phyloP scores from a whole-genome alignment of 345 rosid genomes.

The Euphorbia pulcherrima region DNA sequence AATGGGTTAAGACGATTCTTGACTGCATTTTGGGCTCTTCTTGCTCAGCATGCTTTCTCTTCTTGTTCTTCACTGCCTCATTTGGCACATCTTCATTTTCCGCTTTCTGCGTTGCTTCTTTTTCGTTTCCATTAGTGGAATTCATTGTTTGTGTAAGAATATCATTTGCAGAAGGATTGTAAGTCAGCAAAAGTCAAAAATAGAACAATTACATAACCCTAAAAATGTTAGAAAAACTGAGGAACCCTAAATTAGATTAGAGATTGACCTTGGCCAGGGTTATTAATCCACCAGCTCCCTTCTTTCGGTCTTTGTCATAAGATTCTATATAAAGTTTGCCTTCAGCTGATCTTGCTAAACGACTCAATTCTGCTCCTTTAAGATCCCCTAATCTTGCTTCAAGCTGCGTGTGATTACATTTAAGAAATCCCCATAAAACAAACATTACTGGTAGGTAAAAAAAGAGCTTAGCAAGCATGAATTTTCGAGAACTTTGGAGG shows the following conservation, averaged over 20 bases:
- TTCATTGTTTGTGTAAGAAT: conserved; percentile 43
- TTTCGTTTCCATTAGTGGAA: conserved; percentile 27
- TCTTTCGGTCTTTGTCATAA: conserved; percentile 77
- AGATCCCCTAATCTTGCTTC: conserved; percentile 75
- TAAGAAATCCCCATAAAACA: not conserved
- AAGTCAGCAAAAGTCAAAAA: conserved; percentile 41
- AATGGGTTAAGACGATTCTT: no score
- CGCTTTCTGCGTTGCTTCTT: no score
- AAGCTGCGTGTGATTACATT: conserved; percentile 40
- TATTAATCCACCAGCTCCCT: conserved; percentile 60
- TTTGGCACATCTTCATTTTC: conserved; percentile 33
- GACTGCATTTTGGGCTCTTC: conserved; percentile 23
- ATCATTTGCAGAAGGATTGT: conserved; percentile 73
- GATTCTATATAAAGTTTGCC: conserved; percentile 87
- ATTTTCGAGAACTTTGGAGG: conserved; percentile 7
- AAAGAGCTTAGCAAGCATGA: not conserved
- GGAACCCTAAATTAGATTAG: not conserved
- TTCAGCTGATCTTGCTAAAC: conserved; percentile 75
- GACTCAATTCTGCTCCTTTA: conserved; percentile 70
- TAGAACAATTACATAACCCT: not conserved
- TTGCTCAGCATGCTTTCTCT: conserved; percentile 31
- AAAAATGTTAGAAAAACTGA: not conserved
- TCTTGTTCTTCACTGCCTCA: conserved; percentile 33
- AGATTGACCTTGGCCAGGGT: conserved; percentile 73
- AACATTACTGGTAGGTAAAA: conserved; percentile 15